phyloP scores from a whole-genome alignment of 805 yeast species.

The Kazachstania bromeliacearum region DNA sequence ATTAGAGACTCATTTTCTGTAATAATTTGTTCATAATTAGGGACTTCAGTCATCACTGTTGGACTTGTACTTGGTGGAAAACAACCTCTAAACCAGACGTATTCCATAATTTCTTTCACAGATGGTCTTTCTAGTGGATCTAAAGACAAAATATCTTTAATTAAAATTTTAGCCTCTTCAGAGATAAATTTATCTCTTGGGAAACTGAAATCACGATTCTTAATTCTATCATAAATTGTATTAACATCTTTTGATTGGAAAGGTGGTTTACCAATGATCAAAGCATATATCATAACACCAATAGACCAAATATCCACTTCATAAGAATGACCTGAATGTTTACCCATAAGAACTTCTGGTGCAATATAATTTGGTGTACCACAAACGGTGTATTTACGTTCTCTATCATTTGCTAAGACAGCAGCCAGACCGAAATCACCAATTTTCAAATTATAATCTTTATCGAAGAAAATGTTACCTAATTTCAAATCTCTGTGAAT shows the following conservation, averaged over 20 bases:
- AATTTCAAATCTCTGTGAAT: slow-evolving; percentile 93
- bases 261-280: slow-evolving; percentile 91
- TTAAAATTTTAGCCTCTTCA: slow-evolving; percentile 61
- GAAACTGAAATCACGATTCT: slow-evolving; percentile 66
- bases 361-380: slow-evolving; percentile 99
- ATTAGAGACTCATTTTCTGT: slow-evolving; percentile 52
- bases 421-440: slow-evolving; percentile 99
- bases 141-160: slow-evolving; percentile 61
- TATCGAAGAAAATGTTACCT: slow-evolving; percentile 92
- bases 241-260: slow-evolving; percentile 94
- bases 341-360: slow-evolving; percentile 91
- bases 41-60: slow-evolving; percentile 38
- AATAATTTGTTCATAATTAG: slow-evolving; percentile 50
- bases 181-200: slow-evolving; percentile 63
- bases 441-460: slow-evolving; percentile 85
- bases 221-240: slow-evolving; percentile 85
- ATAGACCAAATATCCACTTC: slow-evolving; percentile 97
- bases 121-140: slow-evolving; percentile 79
- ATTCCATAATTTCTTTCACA: slow-evolving; percentile 65
- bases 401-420: slow-evolving; percentile 59
- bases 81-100: slow-evolving; percentile 79
- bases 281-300: slow-evolving; percentile 92
- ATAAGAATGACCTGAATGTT: slow-evolving; percentile 78
- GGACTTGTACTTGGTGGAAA: slow-evolving; percentile 68
- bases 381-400: slow-evolving; percentile 86